Percentiles rank a stretch among this genome's conserved stretches.
Evolutionary conservation across 2,329 filamentous ascomycete genomes (phyloP).

Genomic region (Orbilia oligospora): DNA sequence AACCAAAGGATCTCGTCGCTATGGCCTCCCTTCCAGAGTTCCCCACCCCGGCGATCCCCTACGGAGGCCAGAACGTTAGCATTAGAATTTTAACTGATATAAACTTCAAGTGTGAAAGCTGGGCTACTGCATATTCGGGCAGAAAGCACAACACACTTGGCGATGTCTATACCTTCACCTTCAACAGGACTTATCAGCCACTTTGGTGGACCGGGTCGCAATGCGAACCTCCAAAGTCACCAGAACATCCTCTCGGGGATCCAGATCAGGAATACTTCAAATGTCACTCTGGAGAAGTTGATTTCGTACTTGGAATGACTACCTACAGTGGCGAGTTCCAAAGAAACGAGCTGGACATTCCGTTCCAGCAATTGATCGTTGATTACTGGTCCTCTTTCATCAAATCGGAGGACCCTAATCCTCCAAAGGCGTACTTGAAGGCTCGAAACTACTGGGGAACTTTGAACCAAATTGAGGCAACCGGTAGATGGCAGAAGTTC

Average conservation of each 20-base stretch:
- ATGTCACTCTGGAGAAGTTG: conserved; percentile 68
- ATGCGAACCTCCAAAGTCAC: conserved; percentile 65
- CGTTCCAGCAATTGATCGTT: conserved; percentile 66
- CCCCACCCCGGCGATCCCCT: conserved; percentile 44
- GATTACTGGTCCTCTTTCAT: conserved; percentile 67
- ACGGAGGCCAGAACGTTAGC: conserved; percentile 65
- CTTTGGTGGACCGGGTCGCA: conserved; percentile 64
- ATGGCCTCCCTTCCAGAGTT: conserved; percentile 54
- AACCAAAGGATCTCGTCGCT: conserved; percentile 55
- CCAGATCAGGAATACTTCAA: conserved; percentile 66
- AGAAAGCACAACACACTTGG: conserved; percentile 65
- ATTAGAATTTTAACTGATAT: conserved; percentile 65
- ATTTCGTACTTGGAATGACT: conserved; percentile 67
- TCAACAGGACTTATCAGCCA: conserved; percentile 68
- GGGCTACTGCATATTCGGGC: conserved; percentile 66
- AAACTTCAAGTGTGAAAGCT: conserved; percentile 66
- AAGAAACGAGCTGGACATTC: conserved; percentile 66
- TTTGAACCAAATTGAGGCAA: conserved; percentile 63
- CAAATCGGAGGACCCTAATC: conserved; percentile 65
- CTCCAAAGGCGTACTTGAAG: conserved; percentile 64
- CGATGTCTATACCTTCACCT: conserved; percentile 66
- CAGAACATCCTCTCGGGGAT: conserved; percentile 65
- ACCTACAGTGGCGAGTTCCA: conserved; percentile 65
- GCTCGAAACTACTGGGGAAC: conserved; percentile 65
- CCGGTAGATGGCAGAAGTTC: conserved; percentile 64